phyloP scores from a whole-genome alignment of 176 grass and related monocot species.

The Oryza brachyantha region DNA sequence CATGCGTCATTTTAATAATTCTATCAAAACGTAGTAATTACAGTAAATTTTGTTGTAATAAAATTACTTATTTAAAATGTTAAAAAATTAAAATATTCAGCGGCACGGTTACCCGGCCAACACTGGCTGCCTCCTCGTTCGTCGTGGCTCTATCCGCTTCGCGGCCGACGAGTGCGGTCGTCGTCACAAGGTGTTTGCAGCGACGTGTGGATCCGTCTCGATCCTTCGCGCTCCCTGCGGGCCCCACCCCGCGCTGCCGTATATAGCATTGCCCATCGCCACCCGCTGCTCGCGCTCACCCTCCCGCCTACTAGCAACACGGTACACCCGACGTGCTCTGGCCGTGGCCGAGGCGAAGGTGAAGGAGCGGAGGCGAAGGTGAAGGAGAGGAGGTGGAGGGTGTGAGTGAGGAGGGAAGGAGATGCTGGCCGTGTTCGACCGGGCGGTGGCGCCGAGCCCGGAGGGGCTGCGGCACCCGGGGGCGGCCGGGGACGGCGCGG shows the following conservation, averaged over 20 bases:
- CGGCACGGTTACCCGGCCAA: too few species aligned
- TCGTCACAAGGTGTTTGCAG: neutral
- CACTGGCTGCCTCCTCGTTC: too few species aligned
- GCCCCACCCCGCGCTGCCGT: neutral
- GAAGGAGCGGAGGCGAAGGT: neutral
- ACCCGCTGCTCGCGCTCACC: neutral
- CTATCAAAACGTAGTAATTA: too few species aligned
- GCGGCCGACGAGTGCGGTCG: too few species aligned
- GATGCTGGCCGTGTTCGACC: conserved; percentile 77
- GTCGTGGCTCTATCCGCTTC: neutral
- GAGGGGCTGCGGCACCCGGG: conserved; percentile 51
- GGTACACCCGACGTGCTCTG: too few species aligned
- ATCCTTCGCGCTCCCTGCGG: neutral
- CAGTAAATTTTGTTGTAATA: too few species aligned
- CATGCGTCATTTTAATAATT: too few species aligned
- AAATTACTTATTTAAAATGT: too few species aligned
- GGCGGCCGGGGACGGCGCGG: conserved; percentile 13
- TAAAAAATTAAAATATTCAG: too few species aligned
- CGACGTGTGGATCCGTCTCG: neutral
- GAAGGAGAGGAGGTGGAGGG: too few species aligned
- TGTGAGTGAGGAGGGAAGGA: too few species aligned
- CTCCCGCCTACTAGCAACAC: neutral
- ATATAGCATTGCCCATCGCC: neutral
- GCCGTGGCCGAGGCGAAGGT: too few species aligned
- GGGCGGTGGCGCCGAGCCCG: conserved; percentile 61